Percentiles rank a stretch among this genome's conserved stretches.
These are phyloP conservation scores for Manihot esculenta DNA, from an alignment of 441 rosid species.

Conservation along the genomic window DNA sequence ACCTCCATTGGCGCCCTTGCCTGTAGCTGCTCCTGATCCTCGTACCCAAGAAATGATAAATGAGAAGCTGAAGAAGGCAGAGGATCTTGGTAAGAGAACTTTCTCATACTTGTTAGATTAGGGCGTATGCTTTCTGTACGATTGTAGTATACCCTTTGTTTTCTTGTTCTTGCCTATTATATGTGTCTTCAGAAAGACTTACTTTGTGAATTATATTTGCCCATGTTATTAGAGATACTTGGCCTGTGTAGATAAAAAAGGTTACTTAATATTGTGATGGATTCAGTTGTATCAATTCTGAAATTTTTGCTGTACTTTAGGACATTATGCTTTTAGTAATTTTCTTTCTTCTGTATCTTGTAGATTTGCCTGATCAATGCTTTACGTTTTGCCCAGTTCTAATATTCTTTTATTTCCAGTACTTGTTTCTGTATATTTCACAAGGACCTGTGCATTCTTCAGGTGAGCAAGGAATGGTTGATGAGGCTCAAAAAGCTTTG, in stretches of 20 bases:
- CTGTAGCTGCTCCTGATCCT: slow-evolving; percentile 73
- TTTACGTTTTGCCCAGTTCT: not conserved
- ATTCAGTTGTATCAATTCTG: not conserved
- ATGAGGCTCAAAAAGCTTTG: slow-evolving; percentile 95
- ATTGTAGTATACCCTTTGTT: too few relatives aligned
- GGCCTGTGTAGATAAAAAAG: not conserved
- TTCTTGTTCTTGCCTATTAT: not conserved
- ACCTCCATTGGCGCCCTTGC: slow-evolving; percentile 68
- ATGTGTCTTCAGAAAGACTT: not conserved
- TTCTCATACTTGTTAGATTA: not conserved
- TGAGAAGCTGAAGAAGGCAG: slow-evolving; percentile 96
- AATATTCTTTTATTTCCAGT: not conserved
- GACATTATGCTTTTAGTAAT: not conserved
- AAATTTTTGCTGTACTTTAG: not conserved
- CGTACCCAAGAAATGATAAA: slow-evolving; percentile 98
- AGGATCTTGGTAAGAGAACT: slow-evolving; percentile 78
- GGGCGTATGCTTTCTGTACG: not conserved
- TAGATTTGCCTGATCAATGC: not conserved
- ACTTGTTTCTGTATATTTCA: not conserved
- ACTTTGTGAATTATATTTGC: not conserved
- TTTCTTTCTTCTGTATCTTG: not conserved
- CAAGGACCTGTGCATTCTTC: slow-evolving; percentile 17
- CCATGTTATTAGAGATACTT: not conserved
- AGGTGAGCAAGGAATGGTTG: slow-evolving; percentile 99
- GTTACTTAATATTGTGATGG: not conserved